phyloP scores from a whole-genome alignment of 345 rosid species.

The Eucalyptus pauciflora region DNA sequence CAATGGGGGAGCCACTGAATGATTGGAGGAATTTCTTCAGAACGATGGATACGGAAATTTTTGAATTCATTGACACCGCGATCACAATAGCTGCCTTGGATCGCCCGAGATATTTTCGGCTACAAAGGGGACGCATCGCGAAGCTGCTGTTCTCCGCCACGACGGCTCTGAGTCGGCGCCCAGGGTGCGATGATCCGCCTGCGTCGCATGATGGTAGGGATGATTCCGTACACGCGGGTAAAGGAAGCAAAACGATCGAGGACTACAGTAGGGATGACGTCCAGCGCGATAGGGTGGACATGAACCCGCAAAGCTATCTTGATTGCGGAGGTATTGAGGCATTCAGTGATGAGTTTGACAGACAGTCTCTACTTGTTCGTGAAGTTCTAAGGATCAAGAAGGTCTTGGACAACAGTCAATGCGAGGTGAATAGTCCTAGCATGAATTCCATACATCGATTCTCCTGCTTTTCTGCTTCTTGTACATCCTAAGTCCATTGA shows the following conservation, averaged over 20 bases:
- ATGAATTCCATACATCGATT: not conserved
- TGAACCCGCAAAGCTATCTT: constrained; percentile 19
- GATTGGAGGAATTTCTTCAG: constrained; percentile 70
- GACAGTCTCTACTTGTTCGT: not conserved
- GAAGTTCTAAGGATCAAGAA: not conserved
- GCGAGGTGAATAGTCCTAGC: not conserved
- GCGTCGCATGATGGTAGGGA: not conserved
- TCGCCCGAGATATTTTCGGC: constrained; percentile 48
- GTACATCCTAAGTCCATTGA: not conserved
- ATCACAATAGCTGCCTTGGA: constrained; percentile 60
- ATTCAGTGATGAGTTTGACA: not conserved
- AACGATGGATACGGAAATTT: constrained; percentile 41
- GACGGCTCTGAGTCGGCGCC: constrained; percentile 1
- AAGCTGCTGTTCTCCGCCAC: constrained; percentile 45
- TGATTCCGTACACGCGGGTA: constrained; percentile 18
- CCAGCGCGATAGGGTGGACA: not conserved
- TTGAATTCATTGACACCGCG: constrained; percentile 59
- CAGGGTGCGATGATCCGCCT: not conserved
- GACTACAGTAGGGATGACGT: constrained; percentile 15
- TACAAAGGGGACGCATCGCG: constrained; percentile 49
- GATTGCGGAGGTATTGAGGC: constrained; percentile 1
- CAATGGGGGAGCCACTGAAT: constrained; percentile 10
- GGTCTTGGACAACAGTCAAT: not conserved
- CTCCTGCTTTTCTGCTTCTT: not conserved
- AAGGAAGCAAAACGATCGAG: constrained; percentile 40